A percentile compares a stretch with the other conserved stretches of the same genome.
Evolutionary conservation across 768 basidiomycete species (phyloP).

Genomic region (Pluteus cervinus): DNA sequence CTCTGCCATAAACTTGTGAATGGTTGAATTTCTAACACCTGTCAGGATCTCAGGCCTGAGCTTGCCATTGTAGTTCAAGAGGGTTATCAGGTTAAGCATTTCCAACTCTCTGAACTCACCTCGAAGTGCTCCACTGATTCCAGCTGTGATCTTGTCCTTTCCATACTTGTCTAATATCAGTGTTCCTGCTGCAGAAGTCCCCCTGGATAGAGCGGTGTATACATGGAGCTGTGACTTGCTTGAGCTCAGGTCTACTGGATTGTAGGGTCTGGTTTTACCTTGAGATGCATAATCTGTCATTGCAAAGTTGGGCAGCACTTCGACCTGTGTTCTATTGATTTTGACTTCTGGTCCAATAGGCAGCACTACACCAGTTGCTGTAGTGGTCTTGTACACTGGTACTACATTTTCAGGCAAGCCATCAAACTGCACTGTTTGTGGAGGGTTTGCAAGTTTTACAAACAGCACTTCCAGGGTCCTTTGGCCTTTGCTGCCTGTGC

Average conservation of each 20-base stretch:
- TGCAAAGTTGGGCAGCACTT: slow-evolving; percentile 21
- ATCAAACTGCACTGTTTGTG: slow-evolving; percentile 15
- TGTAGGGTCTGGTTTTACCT: slow-evolving; percentile 17
- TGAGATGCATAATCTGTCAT: slow-evolving; percentile 25
- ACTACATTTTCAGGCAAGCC: slow-evolving; percentile 26
- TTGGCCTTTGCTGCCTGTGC: slow-evolving; percentile 11
- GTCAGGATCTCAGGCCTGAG: slow-evolving; percentile 9
- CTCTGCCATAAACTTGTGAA: slow-evolving; percentile 9
- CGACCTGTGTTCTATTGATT: slow-evolving; percentile 15
- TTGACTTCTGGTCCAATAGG: slow-evolving; percentile 11
- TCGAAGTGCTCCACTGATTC: slow-evolving; percentile 10
- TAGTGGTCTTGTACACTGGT: slow-evolving; percentile 13
- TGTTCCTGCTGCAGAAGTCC: slow-evolving; percentile 17
- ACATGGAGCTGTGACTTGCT: slow-evolving; percentile 11
- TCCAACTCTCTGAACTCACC: slow-evolving; percentile 23
- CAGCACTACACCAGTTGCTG: slow-evolving; percentile 7
- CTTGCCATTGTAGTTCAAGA: slow-evolving; percentile 8
- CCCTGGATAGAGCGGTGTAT: slow-evolving; percentile 22
- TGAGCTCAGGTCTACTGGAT: slow-evolving; percentile 19
- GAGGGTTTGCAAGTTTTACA: slow-evolving; percentile 19
- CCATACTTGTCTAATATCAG: slow-evolving; percentile 20
- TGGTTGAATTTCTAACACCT: slow-evolving; percentile 10
- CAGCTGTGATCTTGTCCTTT: slow-evolving; percentile 12
- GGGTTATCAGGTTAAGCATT: slow-evolving; percentile 22
- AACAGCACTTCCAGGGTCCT: slow-evolving; percentile 20